A percentile compares a stretch with the other conserved stretches of the same genome.
These are phyloP conservation scores for Thraustochytrium sp. DNA, from an alignment of 352 stramenopile genomes.

Conservation along the genomic window DNA sequence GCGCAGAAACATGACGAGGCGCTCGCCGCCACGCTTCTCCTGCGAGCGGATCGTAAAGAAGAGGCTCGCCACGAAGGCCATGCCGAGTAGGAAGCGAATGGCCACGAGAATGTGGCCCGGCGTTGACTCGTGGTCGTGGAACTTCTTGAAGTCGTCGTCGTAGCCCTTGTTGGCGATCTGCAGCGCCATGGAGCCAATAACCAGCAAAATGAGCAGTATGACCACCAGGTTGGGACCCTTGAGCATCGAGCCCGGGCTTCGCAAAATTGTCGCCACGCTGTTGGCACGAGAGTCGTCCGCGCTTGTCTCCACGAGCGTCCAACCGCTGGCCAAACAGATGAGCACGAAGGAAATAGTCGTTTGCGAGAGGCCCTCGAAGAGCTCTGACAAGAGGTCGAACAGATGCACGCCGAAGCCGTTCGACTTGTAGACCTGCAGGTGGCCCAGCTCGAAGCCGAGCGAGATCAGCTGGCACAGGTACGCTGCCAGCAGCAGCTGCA, in stretches of 20 bases:
- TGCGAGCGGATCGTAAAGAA: conserved; percentile 36
- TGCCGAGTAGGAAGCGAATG: conserved; percentile 32
- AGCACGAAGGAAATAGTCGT: conserved; percentile 43
- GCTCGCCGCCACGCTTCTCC: background rate
- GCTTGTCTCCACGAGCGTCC: conserved; percentile 32
- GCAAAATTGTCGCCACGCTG: conserved; percentile 33
- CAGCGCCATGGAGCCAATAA: conserved; percentile 33
- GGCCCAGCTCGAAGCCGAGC: conserved; percentile 26
- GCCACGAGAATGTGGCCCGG: conserved; percentile 30
- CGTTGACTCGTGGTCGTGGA: conserved; percentile 42
- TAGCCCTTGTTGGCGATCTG: conserved; percentile 43
- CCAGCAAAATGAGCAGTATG: conserved; percentile 36
- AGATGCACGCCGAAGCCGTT: conserved; percentile 23
- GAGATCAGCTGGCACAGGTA: conserved; percentile 34
- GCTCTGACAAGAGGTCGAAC: conserved; percentile 35
- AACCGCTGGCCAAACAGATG: conserved; percentile 40
- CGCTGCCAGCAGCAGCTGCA: conserved; percentile 20
- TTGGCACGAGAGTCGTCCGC: conserved; percentile 33
- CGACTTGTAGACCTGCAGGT: conserved; percentile 28
- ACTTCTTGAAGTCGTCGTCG: conserved; percentile 43
- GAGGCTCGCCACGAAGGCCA: conserved; percentile 27
- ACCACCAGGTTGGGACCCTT: conserved; percentile 39
- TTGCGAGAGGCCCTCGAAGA: conserved; percentile 42
- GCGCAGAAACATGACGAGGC: conserved; percentile 31
- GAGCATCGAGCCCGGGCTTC: conserved; percentile 9